phyloP scores from a whole-genome alignment of 202 grass and related monocot species.

The Musa balbisiana region DNA sequence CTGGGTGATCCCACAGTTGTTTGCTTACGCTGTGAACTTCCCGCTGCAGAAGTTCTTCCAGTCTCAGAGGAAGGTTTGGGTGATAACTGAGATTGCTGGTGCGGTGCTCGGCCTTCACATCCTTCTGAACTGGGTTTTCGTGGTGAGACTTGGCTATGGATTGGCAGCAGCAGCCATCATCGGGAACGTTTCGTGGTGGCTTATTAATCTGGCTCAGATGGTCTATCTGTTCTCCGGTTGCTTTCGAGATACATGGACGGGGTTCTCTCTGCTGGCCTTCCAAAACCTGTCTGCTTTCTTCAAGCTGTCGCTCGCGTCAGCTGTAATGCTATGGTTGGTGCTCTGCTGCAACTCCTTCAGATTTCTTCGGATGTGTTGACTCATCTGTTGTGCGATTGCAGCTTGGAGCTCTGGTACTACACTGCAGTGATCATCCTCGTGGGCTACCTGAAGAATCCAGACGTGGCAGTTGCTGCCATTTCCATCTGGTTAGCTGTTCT shows the following conservation, averaged over 20 bases:
- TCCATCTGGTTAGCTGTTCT: conserved; percentile 49
- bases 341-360: background rate
- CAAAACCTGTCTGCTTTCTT: conserved; percentile 44
- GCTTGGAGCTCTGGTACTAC: conserved; percentile 71
- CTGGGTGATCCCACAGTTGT: conserved; percentile 49
- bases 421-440: conserved; percentile 67
- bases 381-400: conserved; percentile 9
- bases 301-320: conserved; percentile 63
- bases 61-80: conserved; percentile 63
- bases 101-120: conserved; percentile 28
- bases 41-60: conserved; percentile 70
- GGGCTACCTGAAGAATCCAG: conserved; percentile 44
- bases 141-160: conserved; percentile 35
- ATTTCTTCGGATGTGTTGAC: too few relatives aligned
- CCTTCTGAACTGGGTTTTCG: conserved; percentile 53
- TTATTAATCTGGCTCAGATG: conserved; percentile 40
- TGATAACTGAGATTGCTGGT: conserved; percentile 37
- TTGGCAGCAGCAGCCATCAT: conserved; percentile 49
- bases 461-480: conserved; percentile 56
- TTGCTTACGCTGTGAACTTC: conserved; percentile 58
- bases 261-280: conserved; percentile 59
- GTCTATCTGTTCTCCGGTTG: conserved; percentile 39
- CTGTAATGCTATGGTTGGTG: conserved; percentile 65
- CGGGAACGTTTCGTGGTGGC: conserved; percentile 51
- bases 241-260: conserved; percentile 56